These are phyloP conservation scores for Colletotrichum sp. DNA, from an alignment of 2,329 filamentous ascomycete species.

Conservation along the genomic window DNA sequence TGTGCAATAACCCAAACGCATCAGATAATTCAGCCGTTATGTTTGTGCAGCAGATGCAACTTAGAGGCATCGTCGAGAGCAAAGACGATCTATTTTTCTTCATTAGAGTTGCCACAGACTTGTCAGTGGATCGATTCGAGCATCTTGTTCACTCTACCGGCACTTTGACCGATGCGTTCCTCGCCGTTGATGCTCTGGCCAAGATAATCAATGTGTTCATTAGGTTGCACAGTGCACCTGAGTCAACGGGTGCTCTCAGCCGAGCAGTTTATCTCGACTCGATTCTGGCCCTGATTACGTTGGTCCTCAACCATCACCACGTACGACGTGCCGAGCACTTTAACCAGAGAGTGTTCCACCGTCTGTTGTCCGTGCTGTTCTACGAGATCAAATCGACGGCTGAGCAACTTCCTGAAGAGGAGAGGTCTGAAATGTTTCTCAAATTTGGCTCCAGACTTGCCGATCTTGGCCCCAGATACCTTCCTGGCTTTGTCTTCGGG, in stretches of 20 bases:
- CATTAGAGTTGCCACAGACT: conserved; percentile 80
- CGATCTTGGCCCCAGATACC: conserved; percentile 75
- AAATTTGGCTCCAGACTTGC: conserved; percentile 75
- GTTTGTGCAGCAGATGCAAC: conserved; percentile 86
- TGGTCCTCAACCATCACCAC: conserved; percentile 87
- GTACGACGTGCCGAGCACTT: conserved; percentile 80
- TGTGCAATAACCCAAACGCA: conserved; percentile 78
- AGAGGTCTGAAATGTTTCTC: conserved; percentile 73
- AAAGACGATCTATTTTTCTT: conserved; percentile 82
- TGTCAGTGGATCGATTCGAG: conserved; percentile 80
- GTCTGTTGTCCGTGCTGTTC: conserved; percentile 83
- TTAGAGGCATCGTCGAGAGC: conserved; percentile 72
- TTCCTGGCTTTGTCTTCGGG: conserved; percentile 82
- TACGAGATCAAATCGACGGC: conserved; percentile 71
- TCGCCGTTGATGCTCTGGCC: conserved; percentile 78
- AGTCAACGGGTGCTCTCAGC: conserved; percentile 62
- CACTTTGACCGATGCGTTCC: conserved; percentile 61
- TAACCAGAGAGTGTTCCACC: conserved; percentile 89
- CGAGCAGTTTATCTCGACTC: conserved; percentile 79
- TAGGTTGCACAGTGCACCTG: conserved; percentile 69
- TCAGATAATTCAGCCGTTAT: conserved; percentile 74
- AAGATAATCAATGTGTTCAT: conserved; percentile 81
- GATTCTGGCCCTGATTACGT: conserved; percentile 75
- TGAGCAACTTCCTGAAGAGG: conserved; percentile 62
- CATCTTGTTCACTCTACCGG: conserved; percentile 67